Conservation (phyloP, 306 rosid genomes). For the Pachyrhizus erosus region DNA sequence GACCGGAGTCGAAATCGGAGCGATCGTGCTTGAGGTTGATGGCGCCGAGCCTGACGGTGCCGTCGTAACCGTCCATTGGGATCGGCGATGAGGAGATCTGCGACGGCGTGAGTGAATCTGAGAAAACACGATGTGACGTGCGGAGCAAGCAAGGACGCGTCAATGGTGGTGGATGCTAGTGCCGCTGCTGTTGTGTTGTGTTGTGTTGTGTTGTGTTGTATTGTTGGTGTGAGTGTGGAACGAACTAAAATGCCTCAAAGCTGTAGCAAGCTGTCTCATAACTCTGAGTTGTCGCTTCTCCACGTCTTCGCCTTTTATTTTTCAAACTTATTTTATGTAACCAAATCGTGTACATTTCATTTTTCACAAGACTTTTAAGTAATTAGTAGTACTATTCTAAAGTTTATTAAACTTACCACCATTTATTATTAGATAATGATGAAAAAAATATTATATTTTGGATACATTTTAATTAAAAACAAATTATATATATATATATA, state of each 20-base stretch:
- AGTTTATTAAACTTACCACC: not conserved
- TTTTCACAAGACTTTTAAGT: not conserved
- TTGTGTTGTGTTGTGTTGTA: too few relatives aligned
- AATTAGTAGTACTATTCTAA: too few relatives aligned
- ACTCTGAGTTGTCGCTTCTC: slow-evolving; percentile 47
- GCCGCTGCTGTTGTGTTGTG: not conserved
- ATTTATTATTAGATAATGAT: not conserved
- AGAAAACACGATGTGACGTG: not conserved
- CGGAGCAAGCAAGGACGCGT: slow-evolving; percentile 2
- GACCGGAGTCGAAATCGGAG: slow-evolving; percentile 63
- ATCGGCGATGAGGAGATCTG: slow-evolving; percentile 44
- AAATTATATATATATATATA: too few relatives aligned
- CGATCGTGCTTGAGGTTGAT: slow-evolving; percentile 78
- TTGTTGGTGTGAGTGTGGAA: slow-evolving; percentile 7
- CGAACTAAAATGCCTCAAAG: slow-evolving; percentile 37
- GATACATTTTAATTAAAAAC: too few relatives aligned
- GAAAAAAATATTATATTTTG: not conserved
- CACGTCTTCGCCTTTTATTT: not conserved
- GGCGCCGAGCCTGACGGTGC: slow-evolving; percentile 83
- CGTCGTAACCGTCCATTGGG: slow-evolving; percentile 84
- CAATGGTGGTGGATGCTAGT: not conserved
- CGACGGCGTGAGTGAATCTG: not conserved
- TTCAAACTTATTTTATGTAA: not conserved
- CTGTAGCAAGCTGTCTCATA: slow-evolving; percentile 60
- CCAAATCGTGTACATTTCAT: not conserved